Percentiles rank a stretch among this genome's conserved stretches.
These are phyloP conservation scores for Hemisphaericaspora nanyangensis DNA, from an alignment of 805 yeast species.

Conservation along the genomic window DNA sequence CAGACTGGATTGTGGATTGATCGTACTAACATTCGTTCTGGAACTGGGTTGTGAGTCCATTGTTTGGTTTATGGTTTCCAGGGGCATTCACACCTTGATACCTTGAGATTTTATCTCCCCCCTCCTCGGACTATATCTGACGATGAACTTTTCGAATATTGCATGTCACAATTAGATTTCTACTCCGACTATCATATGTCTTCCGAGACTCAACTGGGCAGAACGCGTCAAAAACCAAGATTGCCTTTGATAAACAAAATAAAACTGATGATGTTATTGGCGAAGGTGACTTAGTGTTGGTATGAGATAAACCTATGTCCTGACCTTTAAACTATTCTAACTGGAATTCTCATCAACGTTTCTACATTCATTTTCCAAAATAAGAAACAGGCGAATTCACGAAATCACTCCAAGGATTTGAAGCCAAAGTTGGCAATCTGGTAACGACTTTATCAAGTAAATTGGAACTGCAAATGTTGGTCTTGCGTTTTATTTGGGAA, in stretches of 20 bases:
- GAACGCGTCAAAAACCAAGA: background rate
- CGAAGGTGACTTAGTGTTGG: background rate
- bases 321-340: too few relatives aligned
- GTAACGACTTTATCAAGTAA: too few relatives aligned
- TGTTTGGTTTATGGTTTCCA: constrained; percentile 1
- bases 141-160: background rate
- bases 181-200: background rate
- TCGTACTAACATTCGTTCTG: background rate
- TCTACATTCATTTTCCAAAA: too few relatives aligned
- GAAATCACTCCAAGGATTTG: too few relatives aligned
- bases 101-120: background rate
- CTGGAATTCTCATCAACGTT: too few relatives aligned
- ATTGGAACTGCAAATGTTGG: too few relatives aligned
- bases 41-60: background rate
- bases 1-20: background rate
- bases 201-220: background rate
- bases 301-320: background rate
- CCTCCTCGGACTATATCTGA: background rate
- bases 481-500: too few relatives aligned
- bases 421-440: too few relatives aligned
- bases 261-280: background rate
- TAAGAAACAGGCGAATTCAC: too few relatives aligned
- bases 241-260: background rate
- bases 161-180: background rate
- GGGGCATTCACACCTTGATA: background rate